Evolutionary conservation across 805 yeast species (phyloP).

Genomic region (Candida tibetensis): DNA sequence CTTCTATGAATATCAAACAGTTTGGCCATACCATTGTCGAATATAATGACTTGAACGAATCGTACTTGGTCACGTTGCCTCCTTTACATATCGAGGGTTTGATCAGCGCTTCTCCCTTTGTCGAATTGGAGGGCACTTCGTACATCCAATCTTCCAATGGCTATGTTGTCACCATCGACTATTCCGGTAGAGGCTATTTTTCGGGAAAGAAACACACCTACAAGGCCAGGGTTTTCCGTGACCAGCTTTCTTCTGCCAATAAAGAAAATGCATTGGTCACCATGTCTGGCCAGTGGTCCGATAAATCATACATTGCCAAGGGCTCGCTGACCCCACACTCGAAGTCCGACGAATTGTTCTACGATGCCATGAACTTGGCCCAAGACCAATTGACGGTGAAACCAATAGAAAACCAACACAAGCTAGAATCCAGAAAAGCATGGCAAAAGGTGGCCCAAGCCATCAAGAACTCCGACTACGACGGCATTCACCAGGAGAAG

Average conservation of each 20-base stretch:
- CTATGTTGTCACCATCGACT: conserved; percentile 68
- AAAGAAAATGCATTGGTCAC: conserved; percentile 71
- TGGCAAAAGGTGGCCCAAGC: conserved; percentile 92
- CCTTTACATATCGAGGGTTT: conserved; percentile 94
- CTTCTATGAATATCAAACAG: conserved; percentile 82
- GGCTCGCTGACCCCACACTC: conserved; percentile 49
- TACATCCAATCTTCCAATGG: conserved; percentile 82
- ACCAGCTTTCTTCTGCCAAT: conserved; percentile 43
- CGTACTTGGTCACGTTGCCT: conserved; percentile 83
- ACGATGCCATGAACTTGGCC: conserved; percentile 52
- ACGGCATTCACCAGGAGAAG: conserved; percentile 71
- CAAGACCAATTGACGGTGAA: conserved; percentile 67
- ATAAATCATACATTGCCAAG: conserved; percentile 58
- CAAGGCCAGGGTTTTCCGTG: conserved; percentile 76
- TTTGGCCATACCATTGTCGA: conserved; percentile 83
- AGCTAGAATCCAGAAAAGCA: conserved; percentile 81
- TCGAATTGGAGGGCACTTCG: conserved; percentile 89
- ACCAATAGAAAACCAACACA: conserved; percentile 77
- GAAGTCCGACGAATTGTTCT: conserved; percentile 51
- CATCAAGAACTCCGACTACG: conserved; percentile 69
- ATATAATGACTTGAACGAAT: conserved; percentile 59
- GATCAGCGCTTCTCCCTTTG: conserved; percentile 86
- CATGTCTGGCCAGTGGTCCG: conserved; percentile 92
- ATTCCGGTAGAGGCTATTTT: conserved; percentile 90
- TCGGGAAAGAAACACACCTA: conserved; percentile 91